Conservation (phyloP, 768 basidiomycete genomes). For the Boletus reticulatus region DNA sequence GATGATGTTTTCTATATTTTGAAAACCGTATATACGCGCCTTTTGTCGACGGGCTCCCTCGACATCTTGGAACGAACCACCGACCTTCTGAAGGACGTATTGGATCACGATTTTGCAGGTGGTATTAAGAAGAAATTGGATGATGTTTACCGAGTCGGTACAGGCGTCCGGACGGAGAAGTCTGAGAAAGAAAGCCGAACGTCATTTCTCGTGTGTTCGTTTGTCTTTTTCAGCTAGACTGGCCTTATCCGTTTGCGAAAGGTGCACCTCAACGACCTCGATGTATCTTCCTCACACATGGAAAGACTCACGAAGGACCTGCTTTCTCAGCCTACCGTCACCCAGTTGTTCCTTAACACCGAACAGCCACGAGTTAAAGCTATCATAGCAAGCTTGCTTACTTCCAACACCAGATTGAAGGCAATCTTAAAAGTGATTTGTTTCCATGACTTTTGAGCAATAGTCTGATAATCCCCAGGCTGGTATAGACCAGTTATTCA, state of each 20-base stretch:
- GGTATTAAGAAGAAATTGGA: constrained; percentile 86
- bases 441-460: background rate
- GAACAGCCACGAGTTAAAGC: constrained; percentile 53
- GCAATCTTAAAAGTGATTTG: constrained; percentile 67
- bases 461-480: constrained; percentile 40
- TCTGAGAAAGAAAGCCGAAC: constrained; percentile 76
- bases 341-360: constrained; percentile 63
- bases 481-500: constrained; percentile 93
- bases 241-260: constrained; percentile 30
- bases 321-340: constrained; percentile 47
- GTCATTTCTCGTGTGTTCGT: constrained; percentile 73
- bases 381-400: constrained; percentile 48
- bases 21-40: constrained; percentile 75
- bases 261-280: constrained; percentile 93
- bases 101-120: constrained; percentile 81
- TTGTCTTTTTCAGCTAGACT: background rate
- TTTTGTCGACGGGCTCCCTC: constrained; percentile 75
- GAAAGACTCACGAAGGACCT: constrained; percentile 77
- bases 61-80: constrained; percentile 56
- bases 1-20: constrained; percentile 97
- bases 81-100: constrained; percentile 62
- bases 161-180: constrained; percentile 63
- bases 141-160: constrained; percentile 69
- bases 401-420: constrained; percentile 62
- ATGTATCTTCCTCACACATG: constrained; percentile 85